Evolutionary conservation across 345 rosid species (phyloP).

Genomic region (Brassica nigra): DNA sequence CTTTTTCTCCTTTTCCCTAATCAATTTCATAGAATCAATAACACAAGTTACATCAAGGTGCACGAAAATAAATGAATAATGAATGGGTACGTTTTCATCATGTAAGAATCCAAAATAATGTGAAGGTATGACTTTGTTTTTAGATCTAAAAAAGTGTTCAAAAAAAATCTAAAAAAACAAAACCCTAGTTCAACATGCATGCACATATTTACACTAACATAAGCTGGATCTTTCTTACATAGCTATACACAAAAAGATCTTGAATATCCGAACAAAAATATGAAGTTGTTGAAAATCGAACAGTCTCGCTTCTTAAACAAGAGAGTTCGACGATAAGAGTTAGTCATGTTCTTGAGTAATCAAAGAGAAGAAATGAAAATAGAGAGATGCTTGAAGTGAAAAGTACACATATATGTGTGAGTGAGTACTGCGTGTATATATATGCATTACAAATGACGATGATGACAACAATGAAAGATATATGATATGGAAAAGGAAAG

Average conservation of each 20-base stretch:
- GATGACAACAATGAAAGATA: conserved; percentile 33
- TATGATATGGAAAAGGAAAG: conserved; percentile 23
- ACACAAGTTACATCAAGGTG: conserved; percentile 7
- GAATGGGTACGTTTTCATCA: neutral
- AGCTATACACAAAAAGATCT: neutral
- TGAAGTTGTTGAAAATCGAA: conserved; percentile 5
- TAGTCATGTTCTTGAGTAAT: conserved; percentile 36
- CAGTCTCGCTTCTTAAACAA: conserved; percentile 9
- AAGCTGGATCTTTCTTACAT: conserved; percentile 24
- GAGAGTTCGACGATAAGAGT: neutral
- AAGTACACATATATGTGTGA: conserved; percentile 13
- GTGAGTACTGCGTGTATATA: neutral
- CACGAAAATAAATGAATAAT: neutral
- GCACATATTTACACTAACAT: conserved; percentile 18
- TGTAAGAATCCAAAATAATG: neutral
- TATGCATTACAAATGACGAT: conserved; percentile 19
- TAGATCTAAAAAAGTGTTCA: neutral
- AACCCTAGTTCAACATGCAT: conserved; percentile 35
- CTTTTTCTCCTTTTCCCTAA: conserved; percentile 28
- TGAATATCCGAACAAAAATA: conserved; percentile 15
- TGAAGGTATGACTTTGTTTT: neutral
- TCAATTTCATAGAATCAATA: neutral
- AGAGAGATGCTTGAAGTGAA: conserved; percentile 18
- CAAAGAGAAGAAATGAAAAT: conserved; percentile 30
- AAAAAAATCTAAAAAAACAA: neutral